A percentile compares a stretch with the other conserved stretches of the same genome.
These are phyloP conservation scores for Mycena citricolor DNA, from an alignment of 1,284 basidiomycete species.

Conservation along the genomic window DNA sequence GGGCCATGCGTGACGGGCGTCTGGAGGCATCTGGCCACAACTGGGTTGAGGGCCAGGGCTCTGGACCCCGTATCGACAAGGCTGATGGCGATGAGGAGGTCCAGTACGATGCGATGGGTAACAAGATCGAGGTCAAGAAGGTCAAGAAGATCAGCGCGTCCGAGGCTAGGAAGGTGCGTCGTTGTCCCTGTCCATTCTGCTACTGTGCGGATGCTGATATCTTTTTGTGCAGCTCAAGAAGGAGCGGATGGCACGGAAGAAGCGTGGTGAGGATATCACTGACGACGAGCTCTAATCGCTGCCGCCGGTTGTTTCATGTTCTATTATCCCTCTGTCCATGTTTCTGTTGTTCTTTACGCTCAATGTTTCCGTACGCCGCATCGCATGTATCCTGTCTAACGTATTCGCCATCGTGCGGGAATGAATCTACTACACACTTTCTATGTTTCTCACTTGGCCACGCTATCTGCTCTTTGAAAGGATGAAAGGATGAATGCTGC, in stretches of 20 bases:
- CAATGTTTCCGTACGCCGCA: slow-evolving; percentile 7
- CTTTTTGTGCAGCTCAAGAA: slow-evolving; percentile 69
- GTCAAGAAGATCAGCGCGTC: slow-evolving; percentile 78
- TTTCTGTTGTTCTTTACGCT: slow-evolving; percentile 3
- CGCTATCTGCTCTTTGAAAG: not conserved
- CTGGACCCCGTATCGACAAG: slow-evolving; percentile 91
- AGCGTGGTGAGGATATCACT: slow-evolving; percentile 75
- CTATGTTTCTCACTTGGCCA: not conserved
- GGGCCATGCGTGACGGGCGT: slow-evolving; percentile 92
- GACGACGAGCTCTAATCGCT: slow-evolving; percentile 54
- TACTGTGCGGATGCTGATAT: slow-evolving; percentile 6
- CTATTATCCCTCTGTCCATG: slow-evolving; percentile 1
- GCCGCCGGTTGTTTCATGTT: slow-evolving; percentile 1
- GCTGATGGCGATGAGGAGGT: slow-evolving; percentile 84
- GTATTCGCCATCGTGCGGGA: slow-evolving; percentile 6
- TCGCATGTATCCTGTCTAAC: slow-evolving; percentile 13
- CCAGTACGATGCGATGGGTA: slow-evolving; percentile 92
- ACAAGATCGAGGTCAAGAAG: slow-evolving; percentile 89
- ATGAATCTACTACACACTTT: slow-evolving; percentile 11
- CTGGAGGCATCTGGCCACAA: slow-evolving; percentile 96
- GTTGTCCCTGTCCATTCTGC: not conserved
- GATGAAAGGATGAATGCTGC: too few species aligned
- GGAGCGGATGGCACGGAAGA: slow-evolving; percentile 89
- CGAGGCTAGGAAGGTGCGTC: slow-evolving; percentile 72
- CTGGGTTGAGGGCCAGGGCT: slow-evolving; percentile 97